Evolutionary conservation across 306 rosid genomes (phyloP).

Genomic region (Cucumis melo): DNA sequence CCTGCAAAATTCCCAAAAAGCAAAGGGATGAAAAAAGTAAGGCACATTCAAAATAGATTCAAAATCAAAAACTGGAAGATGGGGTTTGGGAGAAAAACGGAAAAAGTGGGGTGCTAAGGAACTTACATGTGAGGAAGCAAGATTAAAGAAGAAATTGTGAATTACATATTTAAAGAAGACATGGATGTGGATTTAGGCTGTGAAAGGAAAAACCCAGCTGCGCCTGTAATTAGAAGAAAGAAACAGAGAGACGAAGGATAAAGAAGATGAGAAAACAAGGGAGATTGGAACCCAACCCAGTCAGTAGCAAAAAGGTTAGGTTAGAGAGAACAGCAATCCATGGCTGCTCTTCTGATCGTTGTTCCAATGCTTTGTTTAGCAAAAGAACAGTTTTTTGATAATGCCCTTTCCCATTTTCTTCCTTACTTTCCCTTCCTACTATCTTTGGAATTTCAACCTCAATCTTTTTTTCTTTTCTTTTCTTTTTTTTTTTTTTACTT

Average conservation of each 20-base stretch:
- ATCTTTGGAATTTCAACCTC: conserved; percentile 16
- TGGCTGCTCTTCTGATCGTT: conserved; percentile 32
- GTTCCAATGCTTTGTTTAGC: conserved; percentile 7
- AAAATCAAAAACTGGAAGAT: not conserved
- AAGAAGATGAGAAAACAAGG: conserved; percentile 1
- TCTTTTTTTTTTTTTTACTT: not conserved
- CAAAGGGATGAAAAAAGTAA: conserved; percentile 6
- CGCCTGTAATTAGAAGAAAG: conserved; percentile 10
- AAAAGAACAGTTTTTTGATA: not conserved
- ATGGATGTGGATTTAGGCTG: conserved; percentile 10
- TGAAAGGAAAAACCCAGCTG: conserved; percentile 13
- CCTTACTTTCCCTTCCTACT: not conserved
- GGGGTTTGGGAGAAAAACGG: not conserved
- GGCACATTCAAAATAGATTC: conserved; percentile 20
- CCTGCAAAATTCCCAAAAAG: conserved; percentile 21
- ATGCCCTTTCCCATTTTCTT: conserved; percentile 3
- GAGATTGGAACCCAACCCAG: conserved; percentile 5
- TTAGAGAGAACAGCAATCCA: conserved; percentile 43
- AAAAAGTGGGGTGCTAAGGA: not conserved
- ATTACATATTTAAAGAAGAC: not conserved
- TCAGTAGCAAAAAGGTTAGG: conserved; percentile 23
- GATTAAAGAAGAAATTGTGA: not conserved
- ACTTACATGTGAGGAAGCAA: not conserved
- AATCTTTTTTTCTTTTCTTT: not conserved
- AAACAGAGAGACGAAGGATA: conserved; percentile 4